phyloP scores from a whole-genome alignment of 2,329 filamentous ascomycete species.

The Immersiporthe knoxdaviesiana region DNA sequence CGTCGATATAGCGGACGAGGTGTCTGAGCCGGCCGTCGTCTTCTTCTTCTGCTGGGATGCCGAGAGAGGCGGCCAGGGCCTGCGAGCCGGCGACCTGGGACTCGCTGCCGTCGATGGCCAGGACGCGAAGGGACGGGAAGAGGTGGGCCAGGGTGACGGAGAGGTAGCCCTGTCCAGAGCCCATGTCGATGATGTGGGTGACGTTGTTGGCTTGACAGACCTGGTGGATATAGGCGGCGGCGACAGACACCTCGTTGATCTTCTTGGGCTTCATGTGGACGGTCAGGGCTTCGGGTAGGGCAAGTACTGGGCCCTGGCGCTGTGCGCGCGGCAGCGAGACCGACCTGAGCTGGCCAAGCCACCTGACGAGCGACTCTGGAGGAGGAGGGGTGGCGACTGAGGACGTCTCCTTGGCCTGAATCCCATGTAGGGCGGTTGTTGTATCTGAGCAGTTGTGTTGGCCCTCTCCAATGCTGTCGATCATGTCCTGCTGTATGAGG shows the following conservation, averaged over 20 bases:
- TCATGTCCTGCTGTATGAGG: slow-evolving; percentile 37
- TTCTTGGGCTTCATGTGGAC: slow-evolving; percentile 40
- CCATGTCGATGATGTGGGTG: slow-evolving; percentile 35
- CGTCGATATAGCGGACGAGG: slow-evolving; percentile 37
- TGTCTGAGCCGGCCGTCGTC: slow-evolving; percentile 33
- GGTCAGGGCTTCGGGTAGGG: slow-evolving; percentile 33
- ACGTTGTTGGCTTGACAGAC: slow-evolving; percentile 34
- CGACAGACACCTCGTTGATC: slow-evolving; percentile 37
- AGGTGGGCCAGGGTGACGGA: slow-evolving; percentile 37
- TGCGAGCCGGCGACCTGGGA: slow-evolving; percentile 37
- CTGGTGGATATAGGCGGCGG: slow-evolving; percentile 34
- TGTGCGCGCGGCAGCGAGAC: slow-evolving; percentile 35
- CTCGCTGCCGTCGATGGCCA: slow-evolving; percentile 40
- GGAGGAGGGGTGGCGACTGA: slow-evolving; percentile 1
- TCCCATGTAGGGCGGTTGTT: background rate
- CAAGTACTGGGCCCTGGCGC: slow-evolving; percentile 26
- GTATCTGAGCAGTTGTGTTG: background rate
- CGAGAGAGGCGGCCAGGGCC: slow-evolving; percentile 33
- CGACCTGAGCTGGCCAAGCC: slow-evolving; percentile 33
- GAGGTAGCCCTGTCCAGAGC: slow-evolving; percentile 39
- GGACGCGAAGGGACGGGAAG: slow-evolving; percentile 35
- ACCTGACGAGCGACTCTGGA: slow-evolving; percentile 34
- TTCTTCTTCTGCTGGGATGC: no score
- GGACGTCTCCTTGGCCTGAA: background rate
- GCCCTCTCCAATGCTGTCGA: slow-evolving; percentile 36